Conservation (phyloP, 2,329 filamentous ascomycete genomes). For the Nemania diffusa region DNA sequence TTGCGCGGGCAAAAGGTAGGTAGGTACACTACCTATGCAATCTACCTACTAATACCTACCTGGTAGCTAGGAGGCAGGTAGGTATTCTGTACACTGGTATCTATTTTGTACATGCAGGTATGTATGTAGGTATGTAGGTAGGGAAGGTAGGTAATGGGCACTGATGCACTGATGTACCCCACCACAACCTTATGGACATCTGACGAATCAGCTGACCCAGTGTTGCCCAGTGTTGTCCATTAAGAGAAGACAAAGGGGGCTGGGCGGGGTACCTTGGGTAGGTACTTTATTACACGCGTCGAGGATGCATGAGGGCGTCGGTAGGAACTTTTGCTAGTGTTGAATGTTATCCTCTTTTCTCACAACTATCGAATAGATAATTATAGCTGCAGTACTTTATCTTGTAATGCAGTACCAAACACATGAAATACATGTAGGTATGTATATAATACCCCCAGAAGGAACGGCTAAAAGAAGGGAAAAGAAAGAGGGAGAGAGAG, state of each 20-base stretch:
- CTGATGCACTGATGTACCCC: slow-evolving; percentile 20
- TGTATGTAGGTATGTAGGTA: no score
- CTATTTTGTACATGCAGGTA: not conserved
- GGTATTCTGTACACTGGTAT: not conserved
- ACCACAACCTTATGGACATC: slow-evolving; percentile 28
- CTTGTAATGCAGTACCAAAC: not conserved
- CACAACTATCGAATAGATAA: not conserved
- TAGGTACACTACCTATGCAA: slow-evolving; percentile 1
- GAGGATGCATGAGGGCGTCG: slow-evolving; percentile 13
- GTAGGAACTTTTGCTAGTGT: slow-evolving; percentile 17
- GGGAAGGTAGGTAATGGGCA: slow-evolving; percentile 6
- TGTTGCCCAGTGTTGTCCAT: slow-evolving; percentile 26
- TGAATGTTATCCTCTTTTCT: not conserved
- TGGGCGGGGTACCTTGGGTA: slow-evolving; percentile 8
- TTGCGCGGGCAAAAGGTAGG: not conserved
- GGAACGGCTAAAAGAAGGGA: not conserved
- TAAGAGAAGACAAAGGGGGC: slow-evolving; percentile 24
- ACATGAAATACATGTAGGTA: not conserved
- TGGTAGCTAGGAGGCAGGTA: not conserved
- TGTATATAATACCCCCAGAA: not conserved
- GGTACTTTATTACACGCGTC: slow-evolving; percentile 23
- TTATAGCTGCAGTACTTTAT: not conserved
- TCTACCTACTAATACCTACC: not conserved
- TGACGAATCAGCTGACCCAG: slow-evolving; percentile 38
- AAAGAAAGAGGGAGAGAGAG: not conserved